These are phyloP conservation scores for Kodamaea leandrae DNA, from an alignment of 805 yeast genomes.

Conservation along the genomic window DNA sequence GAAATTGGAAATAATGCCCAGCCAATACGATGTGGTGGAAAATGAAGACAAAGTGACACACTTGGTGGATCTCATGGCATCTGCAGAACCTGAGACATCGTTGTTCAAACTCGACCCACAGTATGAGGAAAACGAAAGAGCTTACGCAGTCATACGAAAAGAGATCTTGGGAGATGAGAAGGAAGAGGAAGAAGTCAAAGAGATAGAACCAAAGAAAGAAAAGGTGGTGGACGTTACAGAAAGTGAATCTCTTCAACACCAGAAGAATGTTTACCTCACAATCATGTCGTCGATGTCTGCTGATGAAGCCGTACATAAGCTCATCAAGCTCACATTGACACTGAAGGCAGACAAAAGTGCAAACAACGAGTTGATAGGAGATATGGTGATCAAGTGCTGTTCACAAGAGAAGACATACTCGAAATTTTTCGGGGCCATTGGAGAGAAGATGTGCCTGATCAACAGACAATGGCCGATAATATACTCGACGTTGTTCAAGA, in stretches of 20 bases:
- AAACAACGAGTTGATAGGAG: slow-evolving; percentile 55
- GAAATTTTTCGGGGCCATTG: slow-evolving; percentile 76
- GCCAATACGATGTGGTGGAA: slow-evolving; percentile 58
- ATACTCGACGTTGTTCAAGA: slow-evolving; percentile 52
- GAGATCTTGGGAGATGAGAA: slow-evolving; percentile 46
- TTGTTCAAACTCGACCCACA: slow-evolving; percentile 50
- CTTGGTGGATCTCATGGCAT: slow-evolving; percentile 47
- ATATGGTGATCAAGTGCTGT: slow-evolving; percentile 76
- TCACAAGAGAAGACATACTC: slow-evolving; percentile 85
- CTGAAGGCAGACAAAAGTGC: slow-evolving; percentile 13
- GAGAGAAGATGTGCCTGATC: slow-evolving; percentile 57
- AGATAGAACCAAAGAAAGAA: neutral
- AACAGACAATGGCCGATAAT: slow-evolving; percentile 55
- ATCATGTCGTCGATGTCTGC: slow-evolving; percentile 87
- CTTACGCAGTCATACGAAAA: slow-evolving; percentile 40
- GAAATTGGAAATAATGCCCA: slow-evolving; percentile 37
- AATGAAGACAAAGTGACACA: slow-evolving; percentile 62
- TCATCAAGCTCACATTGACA: slow-evolving; percentile 51
- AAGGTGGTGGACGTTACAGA: slow-evolving; percentile 61
- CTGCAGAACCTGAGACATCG: slow-evolving; percentile 42
- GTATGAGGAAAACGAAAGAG: slow-evolving; percentile 48
- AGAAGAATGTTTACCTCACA: slow-evolving; percentile 75
- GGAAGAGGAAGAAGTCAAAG: slow-evolving; percentile 15
- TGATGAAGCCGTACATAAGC: slow-evolving; percentile 89
- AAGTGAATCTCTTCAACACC: slow-evolving; percentile 57